Evolutionary conservation across 2,329 filamentous ascomycete species (phyloP), one percentile per base, ranked within the genome.

Genomic region (Lachnellula willkommii): DNA sequence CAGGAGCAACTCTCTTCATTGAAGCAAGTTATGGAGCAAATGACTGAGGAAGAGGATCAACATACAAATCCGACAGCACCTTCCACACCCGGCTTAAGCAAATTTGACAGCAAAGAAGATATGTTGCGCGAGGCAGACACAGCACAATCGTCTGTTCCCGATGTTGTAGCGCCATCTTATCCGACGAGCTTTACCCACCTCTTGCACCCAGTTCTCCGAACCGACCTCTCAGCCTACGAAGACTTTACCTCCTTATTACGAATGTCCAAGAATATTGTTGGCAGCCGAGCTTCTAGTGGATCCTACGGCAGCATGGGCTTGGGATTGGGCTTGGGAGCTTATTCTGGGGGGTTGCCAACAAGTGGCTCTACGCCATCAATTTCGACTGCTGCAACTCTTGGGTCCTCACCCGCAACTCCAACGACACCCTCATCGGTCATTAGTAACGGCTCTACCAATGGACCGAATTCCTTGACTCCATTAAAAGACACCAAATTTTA

Each of bases 401-500:
- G 74, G 40, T 80, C 78, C 28, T 79, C 81, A 17, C 81, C 83
- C 6, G 78, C 79, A 59, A 84, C 79, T 54, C 85, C 79, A 36
- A 81, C 75, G 60, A 84, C 76, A 5, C 81, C 77, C 47, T 80
- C 79, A 63, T 85, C 76, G 50, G 77, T 71, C 7, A 66, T 74
- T 40, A 82, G 79, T 63, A 69, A 72, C 12, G 69, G 68, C 48
- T 79, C 79, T 40, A 63, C 45, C 20, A 66, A 66, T 52, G 66
- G 60, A 11, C 68, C 68, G 17, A 70, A 69, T 45, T 70, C 70
- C 20, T 66, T 82, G 36, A 84, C 82, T 3, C 84, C 85, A 4
- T 75, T 99, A 42, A 95, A 94, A 68, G 94, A 97, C 55, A 90
- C 88, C 28, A 90, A 88, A 62, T 99, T 97, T 69, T 99, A 93